These are phyloP conservation scores for Limonomyces culmigenus DNA, from an alignment of 1,284 basidiomycete genomes.

Conservation along the genomic window DNA sequence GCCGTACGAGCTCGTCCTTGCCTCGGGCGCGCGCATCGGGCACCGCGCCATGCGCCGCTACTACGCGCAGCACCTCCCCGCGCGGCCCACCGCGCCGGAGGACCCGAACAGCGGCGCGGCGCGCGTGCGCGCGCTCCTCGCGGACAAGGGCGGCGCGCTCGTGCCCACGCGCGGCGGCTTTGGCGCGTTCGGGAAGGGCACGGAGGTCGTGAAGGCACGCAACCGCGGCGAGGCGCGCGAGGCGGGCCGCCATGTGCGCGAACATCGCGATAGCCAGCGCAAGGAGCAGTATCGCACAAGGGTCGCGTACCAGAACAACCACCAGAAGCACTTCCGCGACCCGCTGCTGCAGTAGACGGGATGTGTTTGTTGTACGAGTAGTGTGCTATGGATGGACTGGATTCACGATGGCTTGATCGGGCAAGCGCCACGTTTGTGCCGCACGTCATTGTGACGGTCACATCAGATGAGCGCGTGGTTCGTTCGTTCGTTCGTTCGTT, in stretches of 20 bases:
- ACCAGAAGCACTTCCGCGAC: constrained; percentile 75
- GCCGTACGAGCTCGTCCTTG: constrained; percentile 81
- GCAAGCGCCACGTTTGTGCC: background rate
- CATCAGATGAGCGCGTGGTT: too few species aligned
- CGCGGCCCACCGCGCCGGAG: constrained; percentile 19
- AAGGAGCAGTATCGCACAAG: constrained; percentile 78
- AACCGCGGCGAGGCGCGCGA: constrained; percentile 90
- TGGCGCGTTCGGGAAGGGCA: constrained; percentile 70
- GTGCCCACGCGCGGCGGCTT: constrained; percentile 77
- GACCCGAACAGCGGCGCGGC: constrained; percentile 59
- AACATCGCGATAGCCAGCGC: constrained; percentile 70
- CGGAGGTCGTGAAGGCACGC: constrained; percentile 75
- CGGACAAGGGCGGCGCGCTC: constrained; percentile 68
- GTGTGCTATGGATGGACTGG: background rate
- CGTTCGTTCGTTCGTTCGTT: too few species aligned
- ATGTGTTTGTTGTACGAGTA: background rate
- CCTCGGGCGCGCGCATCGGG: constrained; percentile 84
- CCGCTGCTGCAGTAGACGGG: constrained; percentile 15
- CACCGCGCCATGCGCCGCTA: constrained; percentile 81
- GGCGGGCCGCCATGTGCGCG: constrained; percentile 75
- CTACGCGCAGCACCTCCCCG: constrained; percentile 70
- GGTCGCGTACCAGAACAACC: constrained; percentile 65
- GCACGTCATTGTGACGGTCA: background rate
- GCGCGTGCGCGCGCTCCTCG: constrained; percentile 55
- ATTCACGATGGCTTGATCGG: too few species aligned